These are phyloP conservation scores for Wickerhamiella parazyma DNA, from an alignment of 805 yeast genomes.

Conservation along the genomic window DNA sequence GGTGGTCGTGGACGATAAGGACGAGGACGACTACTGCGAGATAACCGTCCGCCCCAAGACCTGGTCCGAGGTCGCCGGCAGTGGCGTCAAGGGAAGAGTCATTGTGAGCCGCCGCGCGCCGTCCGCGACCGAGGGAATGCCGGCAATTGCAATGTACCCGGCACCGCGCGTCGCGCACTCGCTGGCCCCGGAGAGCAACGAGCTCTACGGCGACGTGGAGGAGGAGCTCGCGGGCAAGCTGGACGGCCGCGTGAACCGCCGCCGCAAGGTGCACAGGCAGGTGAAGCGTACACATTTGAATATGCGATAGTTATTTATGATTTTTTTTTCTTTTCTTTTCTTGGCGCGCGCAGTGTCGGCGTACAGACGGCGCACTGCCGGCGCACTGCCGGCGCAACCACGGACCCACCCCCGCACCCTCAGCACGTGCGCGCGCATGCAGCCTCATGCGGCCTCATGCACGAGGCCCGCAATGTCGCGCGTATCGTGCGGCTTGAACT, in stretches of 20 bases:
- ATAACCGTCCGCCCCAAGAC: conserved; percentile 36
- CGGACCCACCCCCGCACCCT: not conserved
- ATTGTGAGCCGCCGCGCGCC: conserved; percentile 1
- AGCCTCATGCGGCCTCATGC: not conserved
- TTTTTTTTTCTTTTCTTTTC: too few relatives aligned
- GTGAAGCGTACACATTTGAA: conserved; percentile 2
- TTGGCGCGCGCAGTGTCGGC: too few relatives aligned
- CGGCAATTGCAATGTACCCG: not conserved
- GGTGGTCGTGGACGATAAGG: conserved; percentile 14
- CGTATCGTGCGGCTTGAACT: conserved; percentile 70
- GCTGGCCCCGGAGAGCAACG: conserved; percentile 5
- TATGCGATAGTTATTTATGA: not conserved
- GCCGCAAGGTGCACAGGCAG: conserved; percentile 7
- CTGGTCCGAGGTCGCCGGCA: conserved; percentile 39
- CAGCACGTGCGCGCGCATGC: not conserved
- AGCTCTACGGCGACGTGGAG: conserved; percentile 10
- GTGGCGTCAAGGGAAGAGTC: conserved; percentile 9
- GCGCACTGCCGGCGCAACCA: too few relatives aligned
- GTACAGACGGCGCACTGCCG: too few relatives aligned
- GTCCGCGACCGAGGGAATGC: not conserved
- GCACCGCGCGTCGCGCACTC: not conserved
- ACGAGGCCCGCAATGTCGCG: conserved; percentile 34
- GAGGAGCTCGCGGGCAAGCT: conserved; percentile 2
- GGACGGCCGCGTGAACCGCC: conserved; percentile 8
- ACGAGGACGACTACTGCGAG: conserved; percentile 32